Base-by-base conservation (phyloP, 352 stramenopile species). In the Phytopythium montanum region DNA sequence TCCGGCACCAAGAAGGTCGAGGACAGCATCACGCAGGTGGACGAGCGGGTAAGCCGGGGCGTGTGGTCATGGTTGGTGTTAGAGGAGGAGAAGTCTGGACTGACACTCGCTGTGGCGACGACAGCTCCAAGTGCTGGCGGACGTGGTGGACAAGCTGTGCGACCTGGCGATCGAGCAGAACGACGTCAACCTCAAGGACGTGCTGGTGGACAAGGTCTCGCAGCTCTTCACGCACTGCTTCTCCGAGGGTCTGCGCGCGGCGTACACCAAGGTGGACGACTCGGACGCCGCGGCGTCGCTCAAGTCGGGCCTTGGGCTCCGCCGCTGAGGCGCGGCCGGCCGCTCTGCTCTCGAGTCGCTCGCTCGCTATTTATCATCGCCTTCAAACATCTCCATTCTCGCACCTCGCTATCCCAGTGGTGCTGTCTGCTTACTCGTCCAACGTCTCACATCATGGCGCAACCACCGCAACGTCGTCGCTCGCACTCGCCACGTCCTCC, bases 181-280 rank as follows among this genome's bases (percentile, higher is more conserved):
- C 55, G 80, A 93, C 29, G 62, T 86, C 50, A 86, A 78, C 50
- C 50, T 92, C 5, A 92, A 94, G 64, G 76, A 90, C 49, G 71
- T 88, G 3, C 71, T 92, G 36, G 58, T 90, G 31, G 76, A 79
- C 58, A 81, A 85, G 59, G 63, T 90, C 25, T 81, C 72, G 10
- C 69, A 82, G 44, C 63, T 86, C 13, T 90, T 92, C 64, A 87
- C 81, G 19, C 76, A 90, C 29, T 94, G 81, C 60, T 94, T 93
- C 64, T 85, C 79, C 10, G 77, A 91, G 34, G 87, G 85, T 50
- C 54, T 89, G 18, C 66, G 73, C 31, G 64, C 66, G 0, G 68
- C 84, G 29, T 90, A 87, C 65, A 70, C 69, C 9, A 88, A 88
- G 51, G 76, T 85, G 13, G 81, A 92, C 56, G 77, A 89, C 62